Conservation (phyloP, 2,329 filamentous ascomycete species). For the Penicillium psychrosexuale region DNA sequence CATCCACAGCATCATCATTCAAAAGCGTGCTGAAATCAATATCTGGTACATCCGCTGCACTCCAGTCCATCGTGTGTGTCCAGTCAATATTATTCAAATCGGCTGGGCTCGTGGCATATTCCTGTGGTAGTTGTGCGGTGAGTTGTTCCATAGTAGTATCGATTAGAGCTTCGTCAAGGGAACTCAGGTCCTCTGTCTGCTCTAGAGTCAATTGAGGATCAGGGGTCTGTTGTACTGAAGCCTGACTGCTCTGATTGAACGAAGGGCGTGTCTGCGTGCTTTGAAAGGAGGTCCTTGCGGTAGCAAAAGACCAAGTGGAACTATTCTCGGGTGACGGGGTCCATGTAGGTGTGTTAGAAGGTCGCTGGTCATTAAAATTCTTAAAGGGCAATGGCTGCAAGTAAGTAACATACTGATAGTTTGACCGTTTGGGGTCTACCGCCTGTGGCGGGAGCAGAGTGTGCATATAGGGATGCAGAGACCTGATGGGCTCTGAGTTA, state of each 20-base stretch:
- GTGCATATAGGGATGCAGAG: neutral
- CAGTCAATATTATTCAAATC: neutral
- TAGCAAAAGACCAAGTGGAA: neutral
- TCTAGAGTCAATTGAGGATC: neutral
- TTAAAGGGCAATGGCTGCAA: constrained; percentile 6
- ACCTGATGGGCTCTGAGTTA: neutral
- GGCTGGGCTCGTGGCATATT: neutral
- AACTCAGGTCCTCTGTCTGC: neutral
- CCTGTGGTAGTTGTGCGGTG: neutral
- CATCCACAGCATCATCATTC: neutral
- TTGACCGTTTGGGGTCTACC: neutral
- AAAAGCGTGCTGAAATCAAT: neutral
- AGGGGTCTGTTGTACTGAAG: neutral
- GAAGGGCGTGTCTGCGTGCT: neutral
- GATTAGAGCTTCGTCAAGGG: neutral
- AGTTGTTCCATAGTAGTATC: neutral
- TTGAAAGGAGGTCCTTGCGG: neutral
- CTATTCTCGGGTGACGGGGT: neutral
- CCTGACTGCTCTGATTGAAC: neutral
- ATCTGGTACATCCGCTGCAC: neutral
- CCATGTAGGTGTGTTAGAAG: neutral
- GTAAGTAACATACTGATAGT: constrained; percentile 9
- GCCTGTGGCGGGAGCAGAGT: neutral
- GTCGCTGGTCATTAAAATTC: neutral
- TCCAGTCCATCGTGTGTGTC: neutral